A percentile compares a stretch with the other conserved stretches of the same genome.
These are phyloP conservation scores for Yarrowia osloensis DNA, from an alignment of 805 yeast species.

Conservation along the genomic window DNA sequence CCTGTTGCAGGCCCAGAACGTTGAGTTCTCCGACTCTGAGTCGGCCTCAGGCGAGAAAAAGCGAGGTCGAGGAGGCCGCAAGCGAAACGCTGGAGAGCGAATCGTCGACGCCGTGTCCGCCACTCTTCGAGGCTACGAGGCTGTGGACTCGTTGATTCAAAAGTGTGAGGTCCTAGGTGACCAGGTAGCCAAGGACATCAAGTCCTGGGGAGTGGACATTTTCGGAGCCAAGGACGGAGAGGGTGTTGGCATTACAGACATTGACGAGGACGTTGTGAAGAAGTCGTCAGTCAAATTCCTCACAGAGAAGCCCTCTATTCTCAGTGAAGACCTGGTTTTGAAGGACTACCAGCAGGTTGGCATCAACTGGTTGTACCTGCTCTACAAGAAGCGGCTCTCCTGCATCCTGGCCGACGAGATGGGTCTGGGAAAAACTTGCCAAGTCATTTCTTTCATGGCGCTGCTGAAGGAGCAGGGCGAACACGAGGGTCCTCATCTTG, in stretches of 20 bases:
- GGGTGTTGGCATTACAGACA: constrained; percentile 66
- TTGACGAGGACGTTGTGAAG: constrained; percentile 38
- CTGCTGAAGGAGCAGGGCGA: constrained; percentile 69
- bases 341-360: constrained; percentile 97
- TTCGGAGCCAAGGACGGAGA: constrained; percentile 55
- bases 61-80: constrained; percentile 47
- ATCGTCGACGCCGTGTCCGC: constrained; percentile 68
- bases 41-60: constrained; percentile 36
- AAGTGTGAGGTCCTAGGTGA: constrained; percentile 79
- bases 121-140: constrained; percentile 84
- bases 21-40: constrained; percentile 51
- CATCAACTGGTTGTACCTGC: constrained; percentile 82
- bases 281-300: constrained; percentile 38
- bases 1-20: constrained; percentile 59
- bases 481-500: constrained; percentile 75
- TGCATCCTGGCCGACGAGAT: constrained; percentile 98
- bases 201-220: constrained; percentile 83
- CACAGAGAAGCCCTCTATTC: constrained; percentile 67
- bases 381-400: constrained; percentile 76
- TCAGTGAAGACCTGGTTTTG: constrained; percentile 64
- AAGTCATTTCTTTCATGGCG: constrained; percentile 89
- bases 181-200: constrained; percentile 68
- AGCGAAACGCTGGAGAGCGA: constrained; percentile 68
- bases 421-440: constrained; percentile 96
- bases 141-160: constrained; percentile 88